These are phyloP conservation scores for Curvularia lunata DNA, from an alignment of 2,329 filamentous ascomycete genomes.

Conservation along the genomic window DNA sequence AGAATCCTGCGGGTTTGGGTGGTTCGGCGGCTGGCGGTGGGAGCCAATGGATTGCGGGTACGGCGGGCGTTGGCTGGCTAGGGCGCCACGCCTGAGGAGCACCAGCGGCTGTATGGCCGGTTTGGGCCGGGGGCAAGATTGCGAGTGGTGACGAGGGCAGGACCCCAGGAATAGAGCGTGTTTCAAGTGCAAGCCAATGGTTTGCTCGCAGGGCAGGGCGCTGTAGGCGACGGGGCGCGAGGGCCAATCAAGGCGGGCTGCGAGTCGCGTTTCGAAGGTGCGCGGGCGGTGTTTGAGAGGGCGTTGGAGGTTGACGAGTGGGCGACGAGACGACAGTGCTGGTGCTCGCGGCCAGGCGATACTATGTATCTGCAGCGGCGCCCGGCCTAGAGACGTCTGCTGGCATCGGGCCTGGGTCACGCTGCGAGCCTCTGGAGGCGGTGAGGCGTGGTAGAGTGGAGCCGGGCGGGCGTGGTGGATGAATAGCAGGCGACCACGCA, in stretches of 20 bases:
- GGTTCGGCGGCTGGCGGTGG: constrained; percentile 32
- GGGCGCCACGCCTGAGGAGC: constrained; percentile 38
- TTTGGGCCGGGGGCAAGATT: constrained; percentile 35
- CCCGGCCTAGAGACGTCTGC: constrained; percentile 27
- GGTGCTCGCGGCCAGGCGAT: constrained; percentile 8
- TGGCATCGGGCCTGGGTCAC: constrained; percentile 37
- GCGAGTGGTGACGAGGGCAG: constrained; percentile 34
- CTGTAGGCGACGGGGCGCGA: constrained; percentile 37
- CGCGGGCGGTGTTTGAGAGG: constrained; percentile 39
- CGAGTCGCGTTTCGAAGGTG: constrained; percentile 44
- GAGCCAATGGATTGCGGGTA: constrained; percentile 38
- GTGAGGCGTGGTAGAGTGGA: constrained; percentile 38
- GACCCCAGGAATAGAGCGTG: constrained; percentile 41
- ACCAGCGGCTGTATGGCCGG: constrained; percentile 44
- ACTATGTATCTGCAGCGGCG: constrained; percentile 31
- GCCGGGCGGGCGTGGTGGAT: constrained; percentile 26
- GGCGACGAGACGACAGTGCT: background rate
- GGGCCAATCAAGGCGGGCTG: constrained; percentile 40
- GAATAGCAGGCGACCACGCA: constrained; percentile 45
- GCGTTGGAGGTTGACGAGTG: constrained; percentile 9
- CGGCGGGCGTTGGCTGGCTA: constrained; percentile 30
- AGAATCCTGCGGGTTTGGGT: constrained; percentile 31
- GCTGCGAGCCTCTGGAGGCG: constrained; percentile 37
- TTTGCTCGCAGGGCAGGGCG: constrained; percentile 30
- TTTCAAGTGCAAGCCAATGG: constrained; percentile 46